Conservation (phyloP, 1,139 yeast genomes). For the Candida neerlandica region DNA sequence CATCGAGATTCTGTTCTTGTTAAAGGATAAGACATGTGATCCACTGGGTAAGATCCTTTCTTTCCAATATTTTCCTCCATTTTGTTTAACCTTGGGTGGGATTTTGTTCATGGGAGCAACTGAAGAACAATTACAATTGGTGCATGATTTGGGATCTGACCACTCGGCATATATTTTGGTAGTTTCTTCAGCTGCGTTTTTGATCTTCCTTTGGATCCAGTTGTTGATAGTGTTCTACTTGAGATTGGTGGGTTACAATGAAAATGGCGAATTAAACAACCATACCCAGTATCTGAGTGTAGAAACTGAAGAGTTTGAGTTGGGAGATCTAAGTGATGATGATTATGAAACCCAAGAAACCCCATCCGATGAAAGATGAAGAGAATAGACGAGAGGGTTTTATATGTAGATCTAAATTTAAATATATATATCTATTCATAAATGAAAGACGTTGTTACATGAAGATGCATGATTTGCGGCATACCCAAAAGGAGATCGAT, state of each 20-base stretch:
- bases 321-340: conserved; percentile 35
- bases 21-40: conserved; percentile 54
- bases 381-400: no score
- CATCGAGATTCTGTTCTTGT: conserved; percentile 72
- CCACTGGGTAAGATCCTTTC: conserved; percentile 55
- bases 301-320: conserved; percentile 36
- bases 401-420: no score
- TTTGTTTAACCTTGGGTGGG: conserved; percentile 77
- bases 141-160: conserved; percentile 75
- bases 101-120: conserved; percentile 87
- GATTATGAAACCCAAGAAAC: conserved; percentile 3
- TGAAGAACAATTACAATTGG: conserved; percentile 79
- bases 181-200: conserved; percentile 72
- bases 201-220: conserved; percentile 68
- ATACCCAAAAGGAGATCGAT: no score
- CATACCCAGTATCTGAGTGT: conserved; percentile 15
- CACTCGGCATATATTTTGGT: conserved; percentile 81
- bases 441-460: no score
- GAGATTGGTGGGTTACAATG: conserved; percentile 50
- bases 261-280: conserved; percentile 34
- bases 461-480: no score
- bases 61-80: conserved; percentile 84
- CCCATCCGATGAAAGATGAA: not conserved
- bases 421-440: no score
- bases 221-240: conserved; percentile 59